Percentiles rank a stretch among this genome's conserved stretches.
phyloP scores from a whole-genome alignment of 169 alveolate species.

The Plasmodium yoelii region DNA sequence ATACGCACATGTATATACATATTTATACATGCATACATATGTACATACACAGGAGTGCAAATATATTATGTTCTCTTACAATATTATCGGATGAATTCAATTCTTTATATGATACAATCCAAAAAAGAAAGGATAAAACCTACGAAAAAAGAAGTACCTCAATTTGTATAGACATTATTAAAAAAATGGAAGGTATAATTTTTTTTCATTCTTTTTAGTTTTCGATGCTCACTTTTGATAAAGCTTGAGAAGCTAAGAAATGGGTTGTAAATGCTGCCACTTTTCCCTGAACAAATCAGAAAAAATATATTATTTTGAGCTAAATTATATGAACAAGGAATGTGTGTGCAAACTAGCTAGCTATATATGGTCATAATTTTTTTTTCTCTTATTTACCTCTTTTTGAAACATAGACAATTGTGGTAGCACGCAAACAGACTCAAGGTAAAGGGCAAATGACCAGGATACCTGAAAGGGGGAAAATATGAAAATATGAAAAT shows the following conservation, averaged over 20 bases:
- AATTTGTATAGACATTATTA: neutral
- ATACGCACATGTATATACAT: neutral
- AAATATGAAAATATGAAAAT: neutral
- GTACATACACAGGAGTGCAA: neutral
- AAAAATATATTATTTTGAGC: neutral
- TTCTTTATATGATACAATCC: conserved; percentile 93
- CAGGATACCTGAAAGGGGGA: conserved; percentile 79
- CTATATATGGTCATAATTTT: neutral
- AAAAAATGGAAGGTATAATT: conserved; percentile 2
- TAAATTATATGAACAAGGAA: neutral
- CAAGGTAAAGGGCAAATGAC: conserved; percentile 95
- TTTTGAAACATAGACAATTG: conserved; percentile 93
- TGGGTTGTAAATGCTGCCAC: conserved; percentile 93
- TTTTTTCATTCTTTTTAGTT: neutral
- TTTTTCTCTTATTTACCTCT: conserved; percentile 79
- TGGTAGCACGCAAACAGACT: conserved; percentile 93
- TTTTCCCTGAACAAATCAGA: conserved; percentile 82
- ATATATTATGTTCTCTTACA: conserved; percentile 14
- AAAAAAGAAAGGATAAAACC: conserved; percentile 91
- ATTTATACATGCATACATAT: neutral
- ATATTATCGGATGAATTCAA: conserved; percentile 86
- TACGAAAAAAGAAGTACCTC: conserved; percentile 7
- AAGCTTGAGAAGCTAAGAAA: conserved; percentile 95
- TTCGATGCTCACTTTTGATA: conserved; percentile 80
- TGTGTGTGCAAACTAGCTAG: neutral